phyloP scores from a whole-genome alignment of 306 rosid species.

The peach (Prunus persica) region Prunus_persica_NCBIv2 NC_034014.1:29577501-29578000 shows the following conservation, averaged over 20 bases:
- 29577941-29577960: neutral
- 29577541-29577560: constrained; percentile 12
- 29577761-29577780: no score
- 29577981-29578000: neutral
- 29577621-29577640: no score
- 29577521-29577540: constrained; percentile 14
- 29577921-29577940: neutral
- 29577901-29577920: neutral
- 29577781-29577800: no score
- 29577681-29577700: no score
- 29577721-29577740: accelerated
- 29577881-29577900: neutral
- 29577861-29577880: neutral
- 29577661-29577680: no score
- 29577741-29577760: no score
- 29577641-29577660: no score
- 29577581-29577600: neutral
- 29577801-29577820: no score
- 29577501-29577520: constrained; percentile 19
- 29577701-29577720: no score
- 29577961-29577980: neutral
- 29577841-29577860: constrained; percentile 22
- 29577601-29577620: no score
- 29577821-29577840: neutral
- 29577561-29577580: neutral